Conservation (phyloP, 2,329 filamentous ascomycete genomes). For the Cadophora sp. region DNA sequence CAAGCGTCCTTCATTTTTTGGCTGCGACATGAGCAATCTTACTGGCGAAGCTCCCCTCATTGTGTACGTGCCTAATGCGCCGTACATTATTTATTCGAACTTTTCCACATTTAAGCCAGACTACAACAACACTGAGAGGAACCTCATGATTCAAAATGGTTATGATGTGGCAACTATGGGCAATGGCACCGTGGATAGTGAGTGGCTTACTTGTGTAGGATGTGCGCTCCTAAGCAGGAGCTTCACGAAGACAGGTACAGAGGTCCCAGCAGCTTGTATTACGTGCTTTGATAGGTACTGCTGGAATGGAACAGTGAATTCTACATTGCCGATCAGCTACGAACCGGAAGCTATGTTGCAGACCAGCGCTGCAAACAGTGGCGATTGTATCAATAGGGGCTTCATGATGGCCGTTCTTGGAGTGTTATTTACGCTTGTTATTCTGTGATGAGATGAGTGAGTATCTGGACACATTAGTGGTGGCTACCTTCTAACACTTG, state of each 20-base stretch:
- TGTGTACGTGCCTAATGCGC: slow-evolving; percentile 88
- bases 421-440: neutral
- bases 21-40: slow-evolving; percentile 72
- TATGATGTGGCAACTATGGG: slow-evolving; percentile 85
- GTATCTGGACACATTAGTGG: neutral
- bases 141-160: slow-evolving; percentile 85
- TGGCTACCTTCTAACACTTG: neutral
- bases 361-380: neutral
- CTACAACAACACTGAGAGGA: slow-evolving; percentile 71
- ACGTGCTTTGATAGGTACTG: slow-evolving; percentile 85
- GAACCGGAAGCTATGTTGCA: neutral
- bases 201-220: slow-evolving; percentile 85
- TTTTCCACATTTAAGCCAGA: slow-evolving; percentile 75
- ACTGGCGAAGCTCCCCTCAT: slow-evolving; percentile 68
- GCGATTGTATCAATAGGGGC: neutral
- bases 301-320: slow-evolving; percentile 73
- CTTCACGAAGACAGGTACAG: slow-evolving; percentile 72
- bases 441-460: neutral
- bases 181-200: slow-evolving; percentile 74
- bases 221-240: slow-evolving; percentile 86
- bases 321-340: slow-evolving; percentile 24
- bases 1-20: slow-evolving; percentile 78
- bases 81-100: slow-evolving; percentile 80
- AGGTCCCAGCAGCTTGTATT: slow-evolving; percentile 73
- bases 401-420: neutral